phyloP scores from a whole-genome alignment of 2,329 filamentous ascomycete genomes.

The Colletotrichum cuscutae region DNA sequence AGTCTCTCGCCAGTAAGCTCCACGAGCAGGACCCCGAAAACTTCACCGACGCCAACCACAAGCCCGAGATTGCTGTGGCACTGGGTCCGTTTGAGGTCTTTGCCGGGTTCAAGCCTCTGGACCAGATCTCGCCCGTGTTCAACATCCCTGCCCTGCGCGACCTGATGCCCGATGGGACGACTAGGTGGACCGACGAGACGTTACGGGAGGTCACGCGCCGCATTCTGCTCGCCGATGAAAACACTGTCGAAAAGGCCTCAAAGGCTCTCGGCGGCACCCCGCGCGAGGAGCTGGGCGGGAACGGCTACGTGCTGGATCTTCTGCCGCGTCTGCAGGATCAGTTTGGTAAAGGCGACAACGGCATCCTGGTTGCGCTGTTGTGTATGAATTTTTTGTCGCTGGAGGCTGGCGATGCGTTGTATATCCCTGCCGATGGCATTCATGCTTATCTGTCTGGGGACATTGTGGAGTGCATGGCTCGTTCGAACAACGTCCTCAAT shows the following conservation, averaged over 20 bases:
- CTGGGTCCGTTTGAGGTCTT: constrained; percentile 80
- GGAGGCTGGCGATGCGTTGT: constrained; percentile 73
- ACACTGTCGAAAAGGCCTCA: constrained; percentile 63
- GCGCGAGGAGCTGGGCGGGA: constrained; percentile 56
- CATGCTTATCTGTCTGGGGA: constrained; percentile 79
- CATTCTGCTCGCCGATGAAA: constrained; percentile 64
- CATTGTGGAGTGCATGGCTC: constrained; percentile 83
- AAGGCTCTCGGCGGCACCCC: constrained; percentile 60
- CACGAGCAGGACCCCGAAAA: constrained; percentile 72
- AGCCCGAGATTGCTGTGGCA: constrained; percentile 82
- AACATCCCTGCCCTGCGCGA: constrained; percentile 62
- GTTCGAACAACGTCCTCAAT: constrained; percentile 79
- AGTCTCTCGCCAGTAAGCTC: constrained; percentile 70
- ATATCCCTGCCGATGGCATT: constrained; percentile 78
- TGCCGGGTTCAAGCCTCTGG: constrained; percentile 76
- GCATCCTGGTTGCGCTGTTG: constrained; percentile 74
- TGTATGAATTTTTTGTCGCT: constrained; percentile 81
- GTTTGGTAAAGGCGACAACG: constrained; percentile 72
- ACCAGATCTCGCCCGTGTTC: constrained; percentile 68
- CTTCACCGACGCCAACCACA: constrained; percentile 80
- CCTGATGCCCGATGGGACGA: constrained; percentile 59
- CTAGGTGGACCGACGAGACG: constrained; percentile 64
- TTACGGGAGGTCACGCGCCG: constrained; percentile 65
- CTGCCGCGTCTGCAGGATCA: constrained; percentile 72
- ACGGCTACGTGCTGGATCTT: constrained; percentile 71